Base-by-base conservation (phyloP, 352 stramenopile species). In the Globisporangium mamillatum region DNA sequence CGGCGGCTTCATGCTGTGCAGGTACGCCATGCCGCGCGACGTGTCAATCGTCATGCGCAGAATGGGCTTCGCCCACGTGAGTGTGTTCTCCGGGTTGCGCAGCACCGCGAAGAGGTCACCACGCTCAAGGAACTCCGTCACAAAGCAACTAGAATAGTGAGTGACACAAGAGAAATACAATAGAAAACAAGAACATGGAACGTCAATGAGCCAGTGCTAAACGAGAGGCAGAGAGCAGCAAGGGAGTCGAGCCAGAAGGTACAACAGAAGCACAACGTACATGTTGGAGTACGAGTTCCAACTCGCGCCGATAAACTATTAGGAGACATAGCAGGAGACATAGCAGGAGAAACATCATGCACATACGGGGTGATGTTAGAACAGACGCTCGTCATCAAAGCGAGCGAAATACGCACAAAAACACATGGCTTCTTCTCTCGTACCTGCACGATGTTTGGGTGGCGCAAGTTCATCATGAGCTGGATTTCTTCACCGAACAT, bases 1-100 rank as follows among this genome's bases (percentile, higher is more conserved):
- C 10, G 95, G 94, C 24, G 97, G 97, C 71, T 99, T 94, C 82
- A 98, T 98, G 55, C 87, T 96, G 86, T 99, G 98, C 61, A 99
- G 79, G 77, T 99, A 99, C 68, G 96, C 88, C 81, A 99, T 99
- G 62, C 95, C 97, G 62, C 93, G 89, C 29, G 95, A 97, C 32
- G 90, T 94, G 70, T 97, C 90, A 54, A 96, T 95, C 60, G 90
- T 91, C 84, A 96, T 93, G 66, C 87, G 80, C 60, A 95, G 70
- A 52, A 98, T 84, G 24, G 89, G 89, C 27, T 96, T 89, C 16
- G 84, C 84, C 89, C 89, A 96, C 27, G 87, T 88, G 44, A 96
- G 76, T 61, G 84, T 86, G 78, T 92, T 91, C 67, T 89, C 79
- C 10, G 81, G 78, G 70, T 95, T 93, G 1, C 86, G 85, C 55